Evolutionary conservation across 257 asterid genomes (phyloP), one percentile per base, ranked within the genome.

Genomic region (Solanum paucissectum): DNA sequence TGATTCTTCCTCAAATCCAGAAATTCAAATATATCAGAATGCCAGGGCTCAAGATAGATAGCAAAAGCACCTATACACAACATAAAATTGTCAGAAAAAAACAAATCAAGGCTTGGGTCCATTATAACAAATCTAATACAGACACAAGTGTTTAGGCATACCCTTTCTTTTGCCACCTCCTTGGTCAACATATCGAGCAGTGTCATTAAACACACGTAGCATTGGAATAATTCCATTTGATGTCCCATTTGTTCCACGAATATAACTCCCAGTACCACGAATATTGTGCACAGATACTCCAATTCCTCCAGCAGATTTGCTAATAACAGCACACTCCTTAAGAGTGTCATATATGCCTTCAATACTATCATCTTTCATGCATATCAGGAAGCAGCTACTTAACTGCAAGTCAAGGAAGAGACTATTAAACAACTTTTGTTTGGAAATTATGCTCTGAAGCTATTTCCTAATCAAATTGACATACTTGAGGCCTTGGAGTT

Each of bases 101-200:
- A 87, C 83, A 72, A 82, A 1, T 46, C 12, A 18, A 82, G 44
- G 20, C 44, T 25, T 18, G n/a, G 64, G 29, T n/a, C 18, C 29
- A 16, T 16, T 29, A 49, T 49, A 46, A 49, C 5, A 49, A 9
- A 32, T 49, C 86, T 0, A 29, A 46, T 16, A 29, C 10, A 81
- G 16, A 79, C 84, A 74, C 52, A 72, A 46, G 20, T 29, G 1
- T 0, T 38, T 32, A 82, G 3, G 69, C 90, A 32, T 77, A 96
- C 99, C 99, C 89, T 97, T 97, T 90, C 99, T 94, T 92, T 95
- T 97, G 93, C 99, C 99, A 89, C 99, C 98, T 5, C 99, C 99
- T 87, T 96, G 98, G 86, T 96, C 99, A 87, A 97, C 99, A 90
- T 96, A 95, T 20, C 99, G 94, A 89, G 99, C 99, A 52, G 99